These are phyloP conservation scores for Aspergillus novoparasiticus DNA, from an alignment of 2,329 filamentous ascomycete species.

Conservation along the genomic window DNA sequence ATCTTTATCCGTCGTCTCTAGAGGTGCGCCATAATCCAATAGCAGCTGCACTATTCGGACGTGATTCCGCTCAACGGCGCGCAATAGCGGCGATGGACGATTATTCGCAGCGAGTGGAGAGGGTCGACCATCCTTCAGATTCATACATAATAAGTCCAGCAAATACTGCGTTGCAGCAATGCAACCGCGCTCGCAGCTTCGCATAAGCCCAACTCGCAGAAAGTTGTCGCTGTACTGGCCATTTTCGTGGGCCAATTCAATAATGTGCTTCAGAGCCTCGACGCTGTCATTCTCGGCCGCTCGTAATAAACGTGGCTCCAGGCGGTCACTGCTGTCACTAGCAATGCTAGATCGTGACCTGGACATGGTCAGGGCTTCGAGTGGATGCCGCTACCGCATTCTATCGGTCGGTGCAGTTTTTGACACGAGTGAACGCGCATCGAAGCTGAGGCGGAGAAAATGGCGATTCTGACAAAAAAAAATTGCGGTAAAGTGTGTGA, in stretches of 20 bases:
- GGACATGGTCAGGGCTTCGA: conserved; percentile 21
- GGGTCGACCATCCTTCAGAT: conserved; percentile 35
- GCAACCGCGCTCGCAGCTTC: conserved; percentile 42
- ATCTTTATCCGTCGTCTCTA: conserved; percentile 47
- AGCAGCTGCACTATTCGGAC: conserved; percentile 50
- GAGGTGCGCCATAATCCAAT: conserved; percentile 36
- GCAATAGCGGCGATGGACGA: conserved; percentile 37
- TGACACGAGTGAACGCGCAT: conserved; percentile 15
- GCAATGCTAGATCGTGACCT: conserved; percentile 35
- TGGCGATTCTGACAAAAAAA: conserved; percentile 4
- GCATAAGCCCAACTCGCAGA: conserved; percentile 43
- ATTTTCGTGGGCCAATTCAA: conserved; percentile 36
- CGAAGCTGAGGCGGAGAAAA: conserved; percentile 13
- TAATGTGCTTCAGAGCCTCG: conserved; percentile 33
- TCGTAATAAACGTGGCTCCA: conserved; percentile 46
- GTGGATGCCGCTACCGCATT: conserved; percentile 9
- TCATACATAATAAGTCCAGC: conserved; percentile 39
- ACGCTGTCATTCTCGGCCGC: conserved; percentile 43
- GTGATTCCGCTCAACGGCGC: conserved; percentile 43
- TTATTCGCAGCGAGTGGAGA: conserved; percentile 37
- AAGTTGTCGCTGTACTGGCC: conserved; percentile 42
- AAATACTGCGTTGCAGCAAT: conserved; percentile 37
- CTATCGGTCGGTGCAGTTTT: neutral
- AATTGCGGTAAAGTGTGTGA: conserved; percentile 13
- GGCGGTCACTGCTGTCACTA: conserved; percentile 40